These are phyloP conservation scores for Beauveria asiatica DNA, from an alignment of 2,329 filamentous ascomycete genomes.

Conservation along the genomic window DNA sequence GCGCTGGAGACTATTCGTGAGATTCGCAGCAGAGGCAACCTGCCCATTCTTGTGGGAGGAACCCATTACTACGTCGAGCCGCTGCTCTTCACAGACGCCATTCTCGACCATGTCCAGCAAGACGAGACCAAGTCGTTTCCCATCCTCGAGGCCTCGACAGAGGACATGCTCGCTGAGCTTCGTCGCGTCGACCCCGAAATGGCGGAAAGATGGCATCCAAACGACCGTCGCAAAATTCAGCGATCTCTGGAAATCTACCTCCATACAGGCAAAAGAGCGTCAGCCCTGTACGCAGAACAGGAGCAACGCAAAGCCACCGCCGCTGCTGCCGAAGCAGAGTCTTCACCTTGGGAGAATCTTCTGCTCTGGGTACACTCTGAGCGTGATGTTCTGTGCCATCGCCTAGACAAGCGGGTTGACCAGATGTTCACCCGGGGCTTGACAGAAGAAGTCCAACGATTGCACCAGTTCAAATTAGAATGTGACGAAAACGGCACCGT, in stretches of 20 bases:
- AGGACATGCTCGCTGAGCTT: constrained; percentile 64
- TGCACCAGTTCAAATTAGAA: constrained; percentile 33
- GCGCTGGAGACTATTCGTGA: constrained; percentile 63
- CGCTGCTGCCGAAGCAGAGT: constrained; percentile 16
- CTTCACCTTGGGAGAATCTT: constrained; percentile 45
- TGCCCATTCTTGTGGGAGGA: constrained; percentile 88
- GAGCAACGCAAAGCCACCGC: constrained; percentile 29
- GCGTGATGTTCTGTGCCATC: constrained; percentile 54
- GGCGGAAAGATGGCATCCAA: constrained; percentile 89
- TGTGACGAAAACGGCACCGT: constrained; percentile 34
- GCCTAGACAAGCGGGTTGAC: constrained; percentile 71
- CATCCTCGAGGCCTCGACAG: constrained; percentile 62
- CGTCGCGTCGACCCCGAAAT: constrained; percentile 78
- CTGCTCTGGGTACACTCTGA: constrained; percentile 84
- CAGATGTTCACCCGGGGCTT: constrained; percentile 63
- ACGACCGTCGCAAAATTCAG: constrained; percentile 81
- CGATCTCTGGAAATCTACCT: constrained; percentile 87
- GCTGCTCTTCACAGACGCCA: constrained; percentile 66
- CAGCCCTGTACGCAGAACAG: constrained; percentile 81
- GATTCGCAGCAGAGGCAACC: constrained; percentile 66
- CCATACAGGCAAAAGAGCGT: constrained; percentile 70
- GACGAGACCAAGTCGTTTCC: constrained; percentile 44
- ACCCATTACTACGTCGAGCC: constrained; percentile 94
- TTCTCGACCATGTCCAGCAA: constrained; percentile 31
- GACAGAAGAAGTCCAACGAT: constrained; percentile 38